A percentile compares a stretch with the other conserved stretches of the same genome.
phyloP scores from a whole-genome alignment of 2,329 filamentous ascomycete genomes.

The Aspergillus sclerotialis region DNA sequence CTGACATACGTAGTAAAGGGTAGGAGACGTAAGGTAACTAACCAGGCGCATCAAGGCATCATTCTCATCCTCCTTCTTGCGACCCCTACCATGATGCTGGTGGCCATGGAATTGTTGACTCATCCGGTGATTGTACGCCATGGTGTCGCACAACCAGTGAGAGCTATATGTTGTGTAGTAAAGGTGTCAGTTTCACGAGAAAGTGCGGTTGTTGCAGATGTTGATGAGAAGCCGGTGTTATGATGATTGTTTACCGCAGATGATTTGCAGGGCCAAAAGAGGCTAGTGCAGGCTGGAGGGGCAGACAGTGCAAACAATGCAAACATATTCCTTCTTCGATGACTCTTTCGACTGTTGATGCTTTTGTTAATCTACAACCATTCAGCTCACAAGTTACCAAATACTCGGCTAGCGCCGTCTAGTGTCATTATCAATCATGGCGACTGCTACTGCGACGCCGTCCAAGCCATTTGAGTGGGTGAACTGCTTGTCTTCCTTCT shows the following conservation, averaged over 20 bases:
- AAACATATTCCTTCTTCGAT: slow-evolving; percentile 26
- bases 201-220: slow-evolving; percentile 1
- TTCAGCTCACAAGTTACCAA: neutral
- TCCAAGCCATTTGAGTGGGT: slow-evolving; percentile 33
- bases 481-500: neutral
- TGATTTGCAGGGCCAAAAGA: slow-evolving; percentile 18
- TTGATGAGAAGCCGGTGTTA: slow-evolving; percentile 12
- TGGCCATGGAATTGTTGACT: slow-evolving; percentile 45
- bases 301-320: slow-evolving; percentile 26
- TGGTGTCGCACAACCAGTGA: slow-evolving; percentile 14
- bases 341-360: slow-evolving; percentile 13
- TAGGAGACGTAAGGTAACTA: slow-evolving; percentile 15
- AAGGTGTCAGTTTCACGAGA: slow-evolving; percentile 7
- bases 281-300: slow-evolving; percentile 27
- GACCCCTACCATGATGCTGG: slow-evolving; percentile 40
- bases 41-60: slow-evolving; percentile 54
- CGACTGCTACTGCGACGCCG: slow-evolving; percentile 16
- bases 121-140: slow-evolving; percentile 48
- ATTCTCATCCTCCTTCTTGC: slow-evolving; percentile 52
- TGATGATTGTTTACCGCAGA: slow-evolving; percentile 31
- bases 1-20: neutral
- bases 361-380: neutral
- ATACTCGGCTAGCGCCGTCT: neutral
- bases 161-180: neutral
- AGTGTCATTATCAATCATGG: slow-evolving; percentile 19